phyloP scores from a whole-genome alignment of 2,329 filamentous ascomycete species.

The Claviceps purpurea region DNA sequence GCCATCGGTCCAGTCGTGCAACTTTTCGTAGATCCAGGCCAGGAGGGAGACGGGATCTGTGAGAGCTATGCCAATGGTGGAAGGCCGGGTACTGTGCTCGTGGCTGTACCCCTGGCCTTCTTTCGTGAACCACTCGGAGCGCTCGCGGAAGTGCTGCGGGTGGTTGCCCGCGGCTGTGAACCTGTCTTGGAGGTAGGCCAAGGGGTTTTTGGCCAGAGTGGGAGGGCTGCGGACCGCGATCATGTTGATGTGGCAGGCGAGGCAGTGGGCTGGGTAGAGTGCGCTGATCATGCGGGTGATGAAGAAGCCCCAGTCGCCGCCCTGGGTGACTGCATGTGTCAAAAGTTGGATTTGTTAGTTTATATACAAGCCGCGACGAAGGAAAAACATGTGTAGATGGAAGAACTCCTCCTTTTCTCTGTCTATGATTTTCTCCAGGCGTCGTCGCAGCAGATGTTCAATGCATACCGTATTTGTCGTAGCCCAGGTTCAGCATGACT shows the following conservation, averaged over 20 bases:
- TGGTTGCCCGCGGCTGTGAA: constrained; percentile 32
- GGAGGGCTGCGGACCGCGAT: constrained; percentile 41
- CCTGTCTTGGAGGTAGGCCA: constrained; percentile 41
- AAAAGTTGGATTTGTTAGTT: constrained; percentile 30
- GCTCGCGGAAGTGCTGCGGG: constrained; percentile 29
- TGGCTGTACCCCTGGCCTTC: constrained; percentile 31
- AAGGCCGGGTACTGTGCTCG: constrained; percentile 48
- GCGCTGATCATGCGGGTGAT: constrained; percentile 49
- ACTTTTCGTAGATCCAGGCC: constrained; percentile 71
- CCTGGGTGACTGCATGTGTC: constrained; percentile 33
- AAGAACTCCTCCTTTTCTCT: no score
- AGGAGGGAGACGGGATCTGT: constrained; percentile 58
- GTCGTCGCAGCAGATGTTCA: no score
- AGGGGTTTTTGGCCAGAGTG: constrained; percentile 35
- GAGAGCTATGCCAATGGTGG: constrained; percentile 58
- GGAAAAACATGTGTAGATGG: no score
- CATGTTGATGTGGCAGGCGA: constrained; percentile 43
- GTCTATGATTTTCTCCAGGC: no score
- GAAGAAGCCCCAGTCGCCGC: constrained; percentile 58
- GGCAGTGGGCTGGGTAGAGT: constrained; percentile 35
- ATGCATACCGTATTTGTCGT: constrained; percentile 18
- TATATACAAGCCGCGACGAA: no score
- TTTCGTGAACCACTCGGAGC: constrained; percentile 41
- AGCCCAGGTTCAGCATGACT: constrained; percentile 56
- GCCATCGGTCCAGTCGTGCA: constrained; percentile 60